Conservation (phyloP, 2,329 filamentous ascomycete species). For the Stachybotrys chartarum region DNA sequence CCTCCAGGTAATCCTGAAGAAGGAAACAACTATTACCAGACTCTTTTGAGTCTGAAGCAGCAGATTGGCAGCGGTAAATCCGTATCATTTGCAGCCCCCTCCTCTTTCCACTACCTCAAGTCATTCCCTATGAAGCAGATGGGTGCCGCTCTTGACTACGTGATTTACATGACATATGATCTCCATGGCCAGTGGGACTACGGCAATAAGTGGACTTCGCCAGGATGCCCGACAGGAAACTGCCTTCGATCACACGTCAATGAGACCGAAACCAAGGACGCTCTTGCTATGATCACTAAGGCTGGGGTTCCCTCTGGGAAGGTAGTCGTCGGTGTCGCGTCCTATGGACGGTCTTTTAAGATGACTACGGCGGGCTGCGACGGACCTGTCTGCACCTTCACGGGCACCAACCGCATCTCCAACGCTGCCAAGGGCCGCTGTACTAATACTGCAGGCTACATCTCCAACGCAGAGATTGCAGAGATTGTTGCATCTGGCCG, state of each 20-base stretch:
- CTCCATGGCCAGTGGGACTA: conserved; percentile 26
- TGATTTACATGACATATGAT: conserved; percentile 28
- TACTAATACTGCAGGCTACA: conserved; percentile 19
- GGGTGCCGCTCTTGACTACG: conserved; percentile 19
- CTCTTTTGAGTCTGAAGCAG: conserved; percentile 3
- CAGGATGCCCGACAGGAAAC: conserved; percentile 20
- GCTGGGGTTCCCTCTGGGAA: conserved; percentile 21
- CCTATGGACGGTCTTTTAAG: conserved; percentile 24
- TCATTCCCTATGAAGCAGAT: conserved; percentile 20
- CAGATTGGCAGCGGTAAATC: conserved; percentile 11
- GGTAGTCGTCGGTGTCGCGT: conserved; percentile 21
- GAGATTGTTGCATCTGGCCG: conserved; percentile 9
- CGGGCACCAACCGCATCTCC: conserved; percentile 10
- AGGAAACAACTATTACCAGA: conserved; percentile 8
- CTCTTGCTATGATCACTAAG: conserved; percentile 27
- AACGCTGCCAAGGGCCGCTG: conserved; percentile 16
- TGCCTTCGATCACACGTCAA: conserved; percentile 29
- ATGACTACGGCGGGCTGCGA: conserved; percentile 22
- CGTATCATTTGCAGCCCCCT: conserved; percentile 22
- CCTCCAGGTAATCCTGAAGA: conserved; percentile 12
- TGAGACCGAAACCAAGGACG: conserved; percentile 21
- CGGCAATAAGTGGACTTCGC: conserved; percentile 14
- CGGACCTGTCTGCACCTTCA: conserved; percentile 15
- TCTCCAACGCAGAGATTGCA: conserved; percentile 21
- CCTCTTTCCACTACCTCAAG: conserved; percentile 27